Percentiles rank a stretch among this genome's conserved stretches.
phyloP scores from a whole-genome alignment of 2,329 filamentous ascomycete species.

The Colletotrichum cereale region DNA sequence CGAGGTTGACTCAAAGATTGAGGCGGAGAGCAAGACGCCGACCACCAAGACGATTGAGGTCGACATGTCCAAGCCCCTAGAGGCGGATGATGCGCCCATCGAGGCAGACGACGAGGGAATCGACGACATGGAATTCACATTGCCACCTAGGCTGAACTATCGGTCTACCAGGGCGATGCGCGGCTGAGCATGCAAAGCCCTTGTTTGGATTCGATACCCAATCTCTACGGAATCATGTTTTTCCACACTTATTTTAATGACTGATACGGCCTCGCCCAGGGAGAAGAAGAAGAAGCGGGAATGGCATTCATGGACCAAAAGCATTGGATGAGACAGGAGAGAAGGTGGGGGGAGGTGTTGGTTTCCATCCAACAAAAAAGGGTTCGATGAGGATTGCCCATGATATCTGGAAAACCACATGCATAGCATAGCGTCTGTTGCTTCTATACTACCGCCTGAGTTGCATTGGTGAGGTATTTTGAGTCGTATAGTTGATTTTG shows the following conservation, averaged over 20 bases:
- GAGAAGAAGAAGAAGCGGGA: neutral
- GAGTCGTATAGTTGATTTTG: slow-evolving; percentile 1
- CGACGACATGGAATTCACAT: slow-evolving; percentile 50
- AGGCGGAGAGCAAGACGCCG: slow-evolving; percentile 39
- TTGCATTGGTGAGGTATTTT: slow-evolving; percentile 16
- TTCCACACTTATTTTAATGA: slow-evolving; percentile 23
- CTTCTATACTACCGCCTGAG: slow-evolving; percentile 25
- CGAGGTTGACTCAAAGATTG: slow-evolving; percentile 48
- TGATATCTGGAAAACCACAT: slow-evolving; percentile 29
- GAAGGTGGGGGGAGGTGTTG: neutral
- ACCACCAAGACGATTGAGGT: slow-evolving; percentile 23
- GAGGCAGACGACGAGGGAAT: slow-evolving; percentile 57
- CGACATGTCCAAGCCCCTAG: slow-evolving; percentile 34
- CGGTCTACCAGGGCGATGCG: slow-evolving; percentile 58
- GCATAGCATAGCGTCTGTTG: slow-evolving; percentile 41
- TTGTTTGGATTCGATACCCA: neutral
- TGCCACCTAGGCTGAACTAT: slow-evolving; percentile 55
- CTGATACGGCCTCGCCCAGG: slow-evolving; percentile 33
- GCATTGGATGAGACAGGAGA: slow-evolving; percentile 4
- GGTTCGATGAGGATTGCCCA: neutral
- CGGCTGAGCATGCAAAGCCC: neutral
- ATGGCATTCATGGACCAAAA: slow-evolving; percentile 24
- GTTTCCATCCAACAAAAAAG: slow-evolving; percentile 6
- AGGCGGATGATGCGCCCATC: slow-evolving; percentile 34
- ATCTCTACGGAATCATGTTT: slow-evolving; percentile 2